Evolutionary conservation across 768 basidiomycete species (phyloP).

Genomic region (Termitomyces sp.): DNA sequence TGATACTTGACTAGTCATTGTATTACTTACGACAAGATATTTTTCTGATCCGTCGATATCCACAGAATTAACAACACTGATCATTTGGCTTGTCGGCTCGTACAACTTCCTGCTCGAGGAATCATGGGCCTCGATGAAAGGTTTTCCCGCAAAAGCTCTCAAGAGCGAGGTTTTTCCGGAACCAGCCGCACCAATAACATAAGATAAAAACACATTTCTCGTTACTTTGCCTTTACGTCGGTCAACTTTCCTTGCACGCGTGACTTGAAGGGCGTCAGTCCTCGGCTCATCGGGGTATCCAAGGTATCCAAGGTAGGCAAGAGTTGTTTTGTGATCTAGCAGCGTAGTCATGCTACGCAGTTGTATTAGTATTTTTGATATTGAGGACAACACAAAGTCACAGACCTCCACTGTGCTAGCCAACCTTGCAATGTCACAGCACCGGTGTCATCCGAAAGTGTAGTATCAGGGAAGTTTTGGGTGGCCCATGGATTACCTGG

Average conservation of each 20-base stretch:
- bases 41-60: slow-evolving; percentile 94
- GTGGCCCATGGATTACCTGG: slow-evolving; percentile 95
- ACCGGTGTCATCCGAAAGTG: slow-evolving; percentile 80
- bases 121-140: slow-evolving; percentile 68
- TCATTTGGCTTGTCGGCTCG: slow-evolving; percentile 85
- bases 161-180: slow-evolving; percentile 91
- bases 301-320: slow-evolving; percentile 93
- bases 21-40: slow-evolving; percentile 81
- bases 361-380: background rate
- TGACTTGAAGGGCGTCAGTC: slow-evolving; percentile 83
- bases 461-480: slow-evolving; percentile 89
- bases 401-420: slow-evolving; percentile 97
- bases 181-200: slow-evolving; percentile 92
- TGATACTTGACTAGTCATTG: background rate
- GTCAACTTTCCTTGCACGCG: slow-evolving; percentile 78
- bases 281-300: slow-evolving; percentile 78
- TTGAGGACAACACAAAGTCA: background rate
- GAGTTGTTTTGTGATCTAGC: slow-evolving; percentile 85
- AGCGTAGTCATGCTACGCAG: slow-evolving; percentile 86
- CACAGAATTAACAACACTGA: slow-evolving; percentile 91
- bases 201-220: slow-evolving; percentile 89
- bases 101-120: slow-evolving; percentile 78
- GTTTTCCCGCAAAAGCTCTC: slow-evolving; percentile 80
- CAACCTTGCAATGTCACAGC: slow-evolving; percentile 96
- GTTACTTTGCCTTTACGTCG: slow-evolving; percentile 83